A percentile compares a stretch with the other conserved stretches of the same genome.
Conservation (phyloP, 805 yeast genomes). For the Teunomyces barrocoloradensis region DNA sequence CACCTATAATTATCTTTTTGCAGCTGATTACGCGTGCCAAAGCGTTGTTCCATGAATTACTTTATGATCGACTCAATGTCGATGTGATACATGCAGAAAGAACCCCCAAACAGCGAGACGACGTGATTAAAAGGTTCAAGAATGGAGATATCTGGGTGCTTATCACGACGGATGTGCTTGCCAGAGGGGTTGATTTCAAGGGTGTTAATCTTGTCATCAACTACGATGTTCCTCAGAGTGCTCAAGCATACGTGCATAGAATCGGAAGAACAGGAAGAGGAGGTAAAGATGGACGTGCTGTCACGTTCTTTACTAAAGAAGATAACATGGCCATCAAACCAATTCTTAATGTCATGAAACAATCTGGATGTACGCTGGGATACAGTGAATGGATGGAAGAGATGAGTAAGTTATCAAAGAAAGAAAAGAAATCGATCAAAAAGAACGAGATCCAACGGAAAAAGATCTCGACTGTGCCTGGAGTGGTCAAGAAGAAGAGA, state of each 20-base stretch:
- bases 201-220: conserved; percentile 93
- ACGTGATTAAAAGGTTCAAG: conserved; percentile 78
- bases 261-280: conserved; percentile 99
- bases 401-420: conserved; percentile 60
- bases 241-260: conserved; percentile 95
- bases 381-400: conserved; percentile 81
- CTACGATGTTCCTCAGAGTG: conserved; percentile 91
- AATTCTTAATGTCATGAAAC: conserved; percentile 91
- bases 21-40: conserved; percentile 93
- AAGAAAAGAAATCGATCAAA: conserved; percentile 61
- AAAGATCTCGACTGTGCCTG: conserved; percentile 83
- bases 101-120: conserved; percentile 83
- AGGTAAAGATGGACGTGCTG: conserved; percentile 80
- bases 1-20: conserved; percentile 89
- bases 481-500: conserved; percentile 60
- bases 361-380: conserved; percentile 67
- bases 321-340: conserved; percentile 75
- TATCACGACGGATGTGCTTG: conserved; percentile 92
- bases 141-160: conserved; percentile 94
- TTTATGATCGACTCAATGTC: conserved; percentile 88
- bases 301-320: conserved; percentile 90
- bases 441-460: conserved; percentile 59
- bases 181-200: conserved; percentile 96
- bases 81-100: conserved; percentile 96
- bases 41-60: conserved; percentile 87